phyloP scores from a whole-genome alignment of 768 basidiomycete species.

The Suillus brevipes region DNA sequence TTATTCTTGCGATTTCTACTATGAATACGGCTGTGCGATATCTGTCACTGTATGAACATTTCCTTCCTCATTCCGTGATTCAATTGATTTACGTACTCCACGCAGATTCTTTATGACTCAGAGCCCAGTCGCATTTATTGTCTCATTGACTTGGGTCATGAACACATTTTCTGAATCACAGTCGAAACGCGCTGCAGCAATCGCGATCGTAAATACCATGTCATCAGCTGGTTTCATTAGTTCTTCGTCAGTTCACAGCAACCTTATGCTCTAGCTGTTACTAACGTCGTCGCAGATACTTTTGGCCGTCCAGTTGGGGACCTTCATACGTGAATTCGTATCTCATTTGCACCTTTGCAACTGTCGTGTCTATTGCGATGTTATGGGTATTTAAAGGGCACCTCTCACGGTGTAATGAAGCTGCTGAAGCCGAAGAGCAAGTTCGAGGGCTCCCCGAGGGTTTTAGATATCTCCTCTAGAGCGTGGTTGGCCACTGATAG shows the following conservation, averaged over 20 bases:
- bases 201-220: constrained; percentile 78
- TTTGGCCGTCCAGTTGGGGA: constrained; percentile 69
- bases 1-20: constrained; percentile 60
- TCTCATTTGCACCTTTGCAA: constrained; percentile 65
- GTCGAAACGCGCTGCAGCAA: constrained; percentile 82
- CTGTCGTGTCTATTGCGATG: constrained; percentile 48
- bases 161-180: constrained; percentile 72
- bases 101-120: constrained; percentile 73
- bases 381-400: constrained; percentile 46
- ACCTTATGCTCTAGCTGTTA: background rate
- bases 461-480: constrained; percentile 47
- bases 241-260: constrained; percentile 59
- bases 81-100: background rate
- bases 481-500: background rate
- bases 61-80: background rate
- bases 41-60: constrained; percentile 50
- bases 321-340: constrained; percentile 70
- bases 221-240: constrained; percentile 78
- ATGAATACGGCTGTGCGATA: constrained; percentile 65
- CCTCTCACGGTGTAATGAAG: constrained; percentile 40
- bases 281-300: constrained; percentile 40
- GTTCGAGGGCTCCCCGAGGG: constrained; percentile 35
- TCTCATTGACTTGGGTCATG: constrained; percentile 53
- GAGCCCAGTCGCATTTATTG: constrained; percentile 66
- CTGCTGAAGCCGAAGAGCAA: constrained; percentile 38